A percentile compares a stretch with the other conserved stretches of the same genome.
phyloP scores from a whole-genome alignment of 2,329 filamentous ascomycete genomes.

The Claviceps sp. region DNA sequence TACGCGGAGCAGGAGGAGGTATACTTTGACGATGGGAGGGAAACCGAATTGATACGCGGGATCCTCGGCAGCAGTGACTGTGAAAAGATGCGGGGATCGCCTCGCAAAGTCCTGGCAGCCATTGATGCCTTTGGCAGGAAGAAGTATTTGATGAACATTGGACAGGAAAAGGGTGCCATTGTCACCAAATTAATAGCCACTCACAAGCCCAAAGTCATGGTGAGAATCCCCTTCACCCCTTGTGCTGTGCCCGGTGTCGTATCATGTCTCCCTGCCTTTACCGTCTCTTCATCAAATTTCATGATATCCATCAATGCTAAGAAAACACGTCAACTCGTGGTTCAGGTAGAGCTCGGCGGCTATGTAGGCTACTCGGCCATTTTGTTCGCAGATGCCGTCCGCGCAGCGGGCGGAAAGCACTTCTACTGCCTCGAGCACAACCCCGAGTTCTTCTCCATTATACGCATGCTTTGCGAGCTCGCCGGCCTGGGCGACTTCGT shows the following conservation, averaged over 20 bases:
- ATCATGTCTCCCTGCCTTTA: not conserved
- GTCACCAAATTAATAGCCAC: slow-evolving; percentile 55
- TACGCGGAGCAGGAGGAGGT: slow-evolving; percentile 29
- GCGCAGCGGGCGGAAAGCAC: slow-evolving; percentile 45
- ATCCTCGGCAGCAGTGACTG: slow-evolving; percentile 49
- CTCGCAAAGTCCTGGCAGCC: slow-evolving; percentile 47
- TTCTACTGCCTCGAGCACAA: slow-evolving; percentile 65
- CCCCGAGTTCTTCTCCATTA: slow-evolving; percentile 59
- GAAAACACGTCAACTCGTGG: not conserved
- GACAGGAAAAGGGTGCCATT: slow-evolving; percentile 59
- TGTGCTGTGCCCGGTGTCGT: not conserved
- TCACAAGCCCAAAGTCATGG: slow-evolving; percentile 53
- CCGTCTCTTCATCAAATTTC: no score
- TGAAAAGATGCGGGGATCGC: slow-evolving; percentile 49
- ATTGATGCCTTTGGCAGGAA: slow-evolving; percentile 50
- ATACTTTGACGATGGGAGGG: slow-evolving; percentile 56
- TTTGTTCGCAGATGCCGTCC: slow-evolving; percentile 55
- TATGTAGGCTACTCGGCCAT: slow-evolving; percentile 76
- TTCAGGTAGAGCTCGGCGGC: slow-evolving; percentile 54
- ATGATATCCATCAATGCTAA: not conserved
- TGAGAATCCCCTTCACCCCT: not conserved
- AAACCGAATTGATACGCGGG: slow-evolving; percentile 59
- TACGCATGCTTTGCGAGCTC: slow-evolving; percentile 54
- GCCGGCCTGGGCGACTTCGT: slow-evolving; percentile 61
- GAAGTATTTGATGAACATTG: slow-evolving; percentile 64